Evolutionary conservation across 768 basidiomycete species (phyloP), one percentile per base, ranked within the genome.

Genomic region (Naganishia antarctica): DNA sequence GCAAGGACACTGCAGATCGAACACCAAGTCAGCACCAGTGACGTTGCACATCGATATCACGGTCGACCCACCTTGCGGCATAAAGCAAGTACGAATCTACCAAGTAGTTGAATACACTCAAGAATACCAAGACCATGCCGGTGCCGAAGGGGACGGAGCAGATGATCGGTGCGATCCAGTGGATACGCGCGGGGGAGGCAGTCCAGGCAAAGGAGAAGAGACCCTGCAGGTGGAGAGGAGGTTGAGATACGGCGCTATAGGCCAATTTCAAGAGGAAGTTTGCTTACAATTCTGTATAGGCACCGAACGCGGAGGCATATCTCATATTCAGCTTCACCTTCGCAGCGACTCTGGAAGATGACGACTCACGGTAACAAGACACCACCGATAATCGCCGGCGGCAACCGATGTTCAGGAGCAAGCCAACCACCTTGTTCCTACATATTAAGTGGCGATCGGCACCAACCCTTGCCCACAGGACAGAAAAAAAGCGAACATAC

Each of bases 71-170:
- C 68, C 84, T 85, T 2, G 86, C 85, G 66, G 77, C 84, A 74
- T 85, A 85, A 46, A 86, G 79, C 46, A 80, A 80, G 78, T 88
- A 88, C 15, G 83, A 79, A 70, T 88, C 87, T 82, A 89, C 85
- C 63, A 88, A 80, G 78, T 88, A 88, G 3, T 84, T 83, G 44
- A 84, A 83, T n/a, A 86, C 76, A 47, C 82, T 82, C 68, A 85
- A 82, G 78, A 87, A 79, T 63, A 88, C 83, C 66, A 84, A 80
- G n/a, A 86, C 81, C 63, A 85, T 82, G 16, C 84, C 63, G 25
- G 51, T 29, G 26, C 87, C 88, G 73, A 88, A 88, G 13, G 87
- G 86, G 12, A 83, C 78, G 16, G 83, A 85, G 18, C 84, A 84
- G 41, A 87, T 74, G 73, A 88, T 83, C 13, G 86, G 84, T 2